These are phyloP conservation scores for Staphylotrichum longicolle DNA, from an alignment of 495 filamentous ascomycete genomes.

Conservation along the genomic window DNA sequence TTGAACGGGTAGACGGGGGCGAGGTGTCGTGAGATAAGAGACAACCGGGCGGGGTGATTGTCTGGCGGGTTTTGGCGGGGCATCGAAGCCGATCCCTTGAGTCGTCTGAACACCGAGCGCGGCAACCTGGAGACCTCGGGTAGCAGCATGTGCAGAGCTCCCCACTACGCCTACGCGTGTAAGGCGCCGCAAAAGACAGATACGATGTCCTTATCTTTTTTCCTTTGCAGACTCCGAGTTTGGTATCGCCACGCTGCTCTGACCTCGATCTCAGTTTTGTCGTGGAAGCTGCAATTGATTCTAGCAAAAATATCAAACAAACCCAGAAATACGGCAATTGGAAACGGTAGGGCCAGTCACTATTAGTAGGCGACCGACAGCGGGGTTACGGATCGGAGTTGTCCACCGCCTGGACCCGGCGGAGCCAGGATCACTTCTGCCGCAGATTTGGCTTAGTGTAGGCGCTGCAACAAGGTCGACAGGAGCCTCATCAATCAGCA, in stretches of 20 bases:
- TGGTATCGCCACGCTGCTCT: too few relatives aligned
- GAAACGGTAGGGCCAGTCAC: background rate
- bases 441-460: background rate
- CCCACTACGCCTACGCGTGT: constrained; percentile 20
- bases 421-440: constrained; percentile 4
- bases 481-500: background rate
- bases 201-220: too few relatives aligned
- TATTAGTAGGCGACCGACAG: constrained; percentile 1
- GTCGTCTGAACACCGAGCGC: constrained; percentile 31
- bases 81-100: constrained; percentile 39
- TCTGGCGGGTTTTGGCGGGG: constrained; percentile 52
- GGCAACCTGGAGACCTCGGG: constrained; percentile 35
- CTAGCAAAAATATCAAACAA: background rate
- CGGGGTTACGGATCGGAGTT: constrained; percentile 2
- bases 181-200: background rate
- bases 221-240: too few relatives aligned
- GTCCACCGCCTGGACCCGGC: background rate
- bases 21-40: constrained; percentile 80
- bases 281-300: background rate
- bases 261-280: background rate
- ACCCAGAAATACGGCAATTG: background rate
- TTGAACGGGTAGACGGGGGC: constrained; percentile 50
- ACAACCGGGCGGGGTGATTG: constrained; percentile 65
- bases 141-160: constrained; percentile 23
- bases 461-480: background rate